Percentiles rank a stretch among this genome's conserved stretches.
phyloP scores from a whole-genome alignment of 352 stramenopile genomes.

The Pythium brassicae region DNA sequence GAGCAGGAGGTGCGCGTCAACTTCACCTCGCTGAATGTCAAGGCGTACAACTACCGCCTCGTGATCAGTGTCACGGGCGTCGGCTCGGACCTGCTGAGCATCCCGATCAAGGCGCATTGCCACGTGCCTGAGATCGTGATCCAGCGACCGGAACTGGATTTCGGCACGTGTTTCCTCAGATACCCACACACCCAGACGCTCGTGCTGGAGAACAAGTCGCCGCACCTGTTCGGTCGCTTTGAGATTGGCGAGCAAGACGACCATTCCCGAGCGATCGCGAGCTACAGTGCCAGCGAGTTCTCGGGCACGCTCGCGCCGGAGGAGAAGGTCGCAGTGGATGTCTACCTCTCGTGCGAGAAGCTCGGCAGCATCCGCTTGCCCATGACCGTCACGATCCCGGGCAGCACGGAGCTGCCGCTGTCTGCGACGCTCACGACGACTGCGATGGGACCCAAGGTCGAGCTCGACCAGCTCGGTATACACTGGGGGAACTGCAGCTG shows the following conservation, averaged over 20 bases:
- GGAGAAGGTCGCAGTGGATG: constrained; percentile 55
- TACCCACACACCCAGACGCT: constrained; percentile 90
- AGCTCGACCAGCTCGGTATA: constrained; percentile 75
- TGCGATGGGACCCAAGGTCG: constrained; percentile 82
- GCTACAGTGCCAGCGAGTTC: constrained; percentile 64
- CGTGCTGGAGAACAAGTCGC: constrained; percentile 83
- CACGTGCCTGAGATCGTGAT: constrained; percentile 77
- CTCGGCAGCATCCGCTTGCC: constrained; percentile 89
- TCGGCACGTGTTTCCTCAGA: constrained; percentile 87
- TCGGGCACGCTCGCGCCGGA: constrained; percentile 61
- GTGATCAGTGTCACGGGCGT: constrained; percentile 90
- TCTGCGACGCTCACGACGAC: constrained; percentile 81
- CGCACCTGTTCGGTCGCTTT: constrained; percentile 78
- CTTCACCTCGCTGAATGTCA: constrained; percentile 88
- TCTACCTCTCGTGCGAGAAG: constrained; percentile 88
- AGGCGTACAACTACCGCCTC: constrained; percentile 90
- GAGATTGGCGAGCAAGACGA: constrained; percentile 89
- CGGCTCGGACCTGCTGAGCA: constrained; percentile 82
- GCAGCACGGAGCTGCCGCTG: constrained; percentile 87
- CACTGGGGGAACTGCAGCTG: constrained; percentile 91
- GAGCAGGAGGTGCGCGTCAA: constrained; percentile 78
- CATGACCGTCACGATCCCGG: constrained; percentile 78
- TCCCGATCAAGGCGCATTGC: constrained; percentile 89
- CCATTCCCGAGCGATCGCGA: constrained; percentile 77
- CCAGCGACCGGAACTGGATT: constrained; percentile 74